Evolutionary conservation across 176 grass and related monocot genomes (phyloP), one percentile per base, ranked within the genome.

Genomic region (Calamus simplicifolius): DNA sequence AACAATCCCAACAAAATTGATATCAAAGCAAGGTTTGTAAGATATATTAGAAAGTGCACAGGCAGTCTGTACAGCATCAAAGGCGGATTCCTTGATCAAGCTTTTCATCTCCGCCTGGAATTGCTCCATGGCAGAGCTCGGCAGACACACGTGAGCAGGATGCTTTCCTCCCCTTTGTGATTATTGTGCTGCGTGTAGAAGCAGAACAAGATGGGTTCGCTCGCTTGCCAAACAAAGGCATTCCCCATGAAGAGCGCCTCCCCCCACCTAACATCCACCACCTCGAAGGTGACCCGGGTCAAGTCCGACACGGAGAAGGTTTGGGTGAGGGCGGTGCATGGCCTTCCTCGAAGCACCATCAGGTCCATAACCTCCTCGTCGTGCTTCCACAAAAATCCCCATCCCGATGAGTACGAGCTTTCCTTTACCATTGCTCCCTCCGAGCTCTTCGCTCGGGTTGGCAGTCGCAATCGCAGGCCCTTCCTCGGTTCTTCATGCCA

Each of bases 231-330:
- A 83, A 0, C n/a, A n/a, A n/a, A n/a, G n/a, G 88, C 88, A n/a
- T 82, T 82, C 0, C 88, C 88, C 4, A 71, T 79, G 59, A 71
- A 84, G 5, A 79, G 59, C 0, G 79, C 51, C 52, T 71, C 52
- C 0, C 90, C 85, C 90, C 86, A 95, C 3, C 90, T 85, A 26
- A 89, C 89, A 66, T 95, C 82, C 0, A 95, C 51, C 18, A 51
- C 66, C 59, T 76, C 79, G 63, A 90, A 78, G 38, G n/a, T n/a
- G n/a, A n/a, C n/a, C n/a, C n/a, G n/a, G n/a, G n/a, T n/a, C n/a
- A n/a, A n/a, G n/a, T n/a, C n/a, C n/a, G n/a, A n/a, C n/a, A n/a
- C n/a, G n/a, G n/a, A n/a, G n/a, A 83, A 80, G 14, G 74, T 58
- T 23, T 69, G 77, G 50, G 69, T 96, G 2, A 78, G 18, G 72